A percentile compares a stretch with the other conserved stretches of the same genome.
Evolutionary conservation across 2,329 filamentous ascomycete species (phyloP).

Genomic region (Aspergillus ochraceoroseus): DNA sequence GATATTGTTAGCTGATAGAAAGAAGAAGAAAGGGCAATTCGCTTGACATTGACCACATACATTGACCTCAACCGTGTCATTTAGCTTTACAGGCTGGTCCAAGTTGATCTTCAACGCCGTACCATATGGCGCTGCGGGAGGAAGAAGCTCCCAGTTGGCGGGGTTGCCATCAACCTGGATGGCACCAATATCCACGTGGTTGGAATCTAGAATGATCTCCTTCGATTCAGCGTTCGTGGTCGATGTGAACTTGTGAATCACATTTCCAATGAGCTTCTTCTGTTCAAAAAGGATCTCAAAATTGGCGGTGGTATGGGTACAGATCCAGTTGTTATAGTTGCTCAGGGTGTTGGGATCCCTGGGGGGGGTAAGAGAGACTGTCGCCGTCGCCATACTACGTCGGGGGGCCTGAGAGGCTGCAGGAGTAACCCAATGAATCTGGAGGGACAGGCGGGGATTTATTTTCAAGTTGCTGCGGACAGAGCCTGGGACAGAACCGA

Average conservation of each 20-base stretch:
- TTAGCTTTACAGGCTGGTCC: slow-evolving; percentile 44
- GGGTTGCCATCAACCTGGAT: slow-evolving; percentile 65
- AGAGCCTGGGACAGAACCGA: slow-evolving; percentile 6
- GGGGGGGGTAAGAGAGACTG: slow-evolving; percentile 44
- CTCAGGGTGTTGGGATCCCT: slow-evolving; percentile 85
- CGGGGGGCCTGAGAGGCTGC: slow-evolving; percentile 19
- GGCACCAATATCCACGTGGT: slow-evolving; percentile 66
- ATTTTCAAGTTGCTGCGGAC: slow-evolving; percentile 2
- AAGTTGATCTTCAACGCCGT: slow-evolving; percentile 48
- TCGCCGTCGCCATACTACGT: slow-evolving; percentile 38
- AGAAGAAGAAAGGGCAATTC: neutral
- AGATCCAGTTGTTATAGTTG: slow-evolving; percentile 86
- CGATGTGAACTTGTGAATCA: slow-evolving; percentile 70
- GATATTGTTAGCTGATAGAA: neutral
- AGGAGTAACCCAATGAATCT: neutral
- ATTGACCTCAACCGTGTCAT: slow-evolving; percentile 47
- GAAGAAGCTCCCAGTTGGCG: slow-evolving; percentile 65
- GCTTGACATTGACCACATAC: slow-evolving; percentile 34
- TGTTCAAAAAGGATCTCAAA: slow-evolving; percentile 79
- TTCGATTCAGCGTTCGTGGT: slow-evolving; percentile 66
- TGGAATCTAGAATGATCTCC: slow-evolving; percentile 85
- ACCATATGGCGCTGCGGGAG: slow-evolving; percentile 65
- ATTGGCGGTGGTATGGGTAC: slow-evolving; percentile 74
- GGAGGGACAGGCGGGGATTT: neutral
- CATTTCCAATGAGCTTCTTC: slow-evolving; percentile 70